Evolutionary conservation across 768 basidiomycete genomes (phyloP).

Genomic region (Lentinula guzmanii): DNA sequence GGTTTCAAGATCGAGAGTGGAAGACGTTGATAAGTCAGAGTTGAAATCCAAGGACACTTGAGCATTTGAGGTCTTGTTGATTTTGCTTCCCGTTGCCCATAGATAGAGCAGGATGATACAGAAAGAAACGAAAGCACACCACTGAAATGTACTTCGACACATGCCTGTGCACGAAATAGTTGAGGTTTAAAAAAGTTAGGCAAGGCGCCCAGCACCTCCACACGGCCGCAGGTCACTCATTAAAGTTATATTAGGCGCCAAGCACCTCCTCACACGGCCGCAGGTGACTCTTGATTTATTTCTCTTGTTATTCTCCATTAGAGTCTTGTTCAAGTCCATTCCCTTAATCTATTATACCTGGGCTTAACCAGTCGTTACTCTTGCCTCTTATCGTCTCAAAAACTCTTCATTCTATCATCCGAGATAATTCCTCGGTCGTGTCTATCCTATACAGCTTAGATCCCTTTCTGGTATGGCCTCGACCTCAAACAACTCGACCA

Average conservation of each 20-base stretch:
- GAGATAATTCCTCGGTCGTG: not conserved
- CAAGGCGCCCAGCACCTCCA: not conserved
- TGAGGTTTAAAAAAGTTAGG: not conserved
- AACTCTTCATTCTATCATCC: not conserved
- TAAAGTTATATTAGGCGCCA: not conserved
- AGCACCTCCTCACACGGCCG: no score
- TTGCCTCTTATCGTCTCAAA: no score
- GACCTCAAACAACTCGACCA: not conserved
- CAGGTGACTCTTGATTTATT: no score
- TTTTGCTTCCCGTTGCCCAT: not conserved
- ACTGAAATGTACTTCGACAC: not conserved
- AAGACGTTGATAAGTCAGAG: not conserved
- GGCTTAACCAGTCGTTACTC: no score
- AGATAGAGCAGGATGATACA: not conserved
- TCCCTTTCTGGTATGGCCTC: not conserved
- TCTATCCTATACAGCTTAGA: not conserved
- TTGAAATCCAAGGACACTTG: not conserved
- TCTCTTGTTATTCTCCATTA: no score
- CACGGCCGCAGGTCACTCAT: not conserved
- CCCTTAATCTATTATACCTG: no score
- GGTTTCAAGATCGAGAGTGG: not conserved
- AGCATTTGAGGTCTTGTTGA: not conserved
- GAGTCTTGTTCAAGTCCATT: no score
- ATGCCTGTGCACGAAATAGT: not conserved
- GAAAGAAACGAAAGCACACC: not conserved